These are phyloP conservation scores for Kwoniella dendrophila DNA, from an alignment of 768 basidiomycete genomes.

Conservation along the genomic window DNA sequence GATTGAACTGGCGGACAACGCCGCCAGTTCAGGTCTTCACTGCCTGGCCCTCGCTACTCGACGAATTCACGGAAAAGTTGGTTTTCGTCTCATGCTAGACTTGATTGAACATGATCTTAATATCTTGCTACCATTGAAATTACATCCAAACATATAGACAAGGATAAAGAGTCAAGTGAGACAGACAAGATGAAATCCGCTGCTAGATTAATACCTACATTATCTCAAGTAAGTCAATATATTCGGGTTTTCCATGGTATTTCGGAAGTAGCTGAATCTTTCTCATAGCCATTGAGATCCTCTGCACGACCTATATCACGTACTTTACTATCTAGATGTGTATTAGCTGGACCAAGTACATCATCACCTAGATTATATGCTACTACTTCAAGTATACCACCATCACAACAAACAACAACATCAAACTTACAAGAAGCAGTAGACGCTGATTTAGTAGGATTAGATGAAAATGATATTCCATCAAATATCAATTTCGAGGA, in stretches of 20 bases:
- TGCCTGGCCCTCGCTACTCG: too few relatives aligned
- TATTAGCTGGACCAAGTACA: conserved; percentile 20
- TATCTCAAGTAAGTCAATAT: conserved; percentile 13
- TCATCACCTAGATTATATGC: conserved; percentile 17
- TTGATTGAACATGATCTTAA: too few relatives aligned
- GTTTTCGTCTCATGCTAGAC: too few relatives aligned
- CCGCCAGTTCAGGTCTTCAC: too few relatives aligned
- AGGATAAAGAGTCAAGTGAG: too few relatives aligned
- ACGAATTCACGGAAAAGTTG: too few relatives aligned
- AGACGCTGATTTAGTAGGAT: neutral
- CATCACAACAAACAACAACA: neutral
- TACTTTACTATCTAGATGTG: conserved; percentile 29
- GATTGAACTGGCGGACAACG: too few relatives aligned
- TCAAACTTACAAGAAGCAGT: too few relatives aligned
- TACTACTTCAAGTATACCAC: conserved; percentile 12
- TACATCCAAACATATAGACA: too few relatives aligned
- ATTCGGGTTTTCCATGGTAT: neutral
- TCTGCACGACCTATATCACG: conserved; percentile 17
- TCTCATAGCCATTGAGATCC: conserved; percentile 14
- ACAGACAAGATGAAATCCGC: conserved; percentile 17
- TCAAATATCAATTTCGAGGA: conserved; percentile 25
- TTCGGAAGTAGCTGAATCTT: conserved; percentile 2
- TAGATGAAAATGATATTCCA: conserved; percentile 16
- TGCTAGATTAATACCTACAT: conserved; percentile 11
- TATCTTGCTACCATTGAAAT: too few relatives aligned